Conservation (phyloP, 2,329 filamentous ascomycete species). For the Alternaria sp. region DNA sequence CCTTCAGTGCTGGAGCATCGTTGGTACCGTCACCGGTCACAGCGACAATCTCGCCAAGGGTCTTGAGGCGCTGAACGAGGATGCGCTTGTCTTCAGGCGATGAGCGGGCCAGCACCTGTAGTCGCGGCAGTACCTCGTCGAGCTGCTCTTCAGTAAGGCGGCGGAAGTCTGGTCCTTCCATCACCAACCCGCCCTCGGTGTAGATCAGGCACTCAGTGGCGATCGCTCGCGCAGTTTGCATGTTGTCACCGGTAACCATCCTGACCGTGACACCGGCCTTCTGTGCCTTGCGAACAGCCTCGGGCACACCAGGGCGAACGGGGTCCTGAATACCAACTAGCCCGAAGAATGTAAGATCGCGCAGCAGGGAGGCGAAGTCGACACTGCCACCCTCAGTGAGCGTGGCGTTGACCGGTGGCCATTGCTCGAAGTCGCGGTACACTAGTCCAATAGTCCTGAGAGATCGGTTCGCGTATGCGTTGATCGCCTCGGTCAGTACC, state of each 20-base stretch:
- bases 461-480: conserved; percentile 49
- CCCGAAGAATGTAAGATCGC: conserved; percentile 77
- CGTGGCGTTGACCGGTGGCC: conserved; percentile 40
- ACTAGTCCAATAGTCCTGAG: conserved; percentile 52
- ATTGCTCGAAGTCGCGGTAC: conserved; percentile 48
- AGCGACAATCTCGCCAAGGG: conserved; percentile 87
- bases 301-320: conserved; percentile 85
- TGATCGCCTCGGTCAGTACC: conserved; percentile 40
- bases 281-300: conserved; percentile 84
- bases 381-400: conserved; percentile 29
- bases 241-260: conserved; percentile 96
- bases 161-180: conserved; percentile 89
- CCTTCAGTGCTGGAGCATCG: conserved; percentile 94
- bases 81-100: conserved; percentile 95
- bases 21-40: conserved; percentile 99
- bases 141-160: conserved; percentile 77
- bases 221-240: conserved; percentile 93
- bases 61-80: conserved; percentile 91
- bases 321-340: conserved; percentile 95
- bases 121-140: conserved; percentile 78
- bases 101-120: conserved; percentile 92
- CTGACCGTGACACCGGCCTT: conserved; percentile 92
- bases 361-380: conserved; percentile 27
- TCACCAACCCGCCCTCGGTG: conserved; percentile 76
- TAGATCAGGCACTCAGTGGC: conserved; percentile 96